Evolutionary conservation across 495 filamentous ascomycete genomes (phyloP).

Genomic region (Neurospora sublineolata): DNA sequence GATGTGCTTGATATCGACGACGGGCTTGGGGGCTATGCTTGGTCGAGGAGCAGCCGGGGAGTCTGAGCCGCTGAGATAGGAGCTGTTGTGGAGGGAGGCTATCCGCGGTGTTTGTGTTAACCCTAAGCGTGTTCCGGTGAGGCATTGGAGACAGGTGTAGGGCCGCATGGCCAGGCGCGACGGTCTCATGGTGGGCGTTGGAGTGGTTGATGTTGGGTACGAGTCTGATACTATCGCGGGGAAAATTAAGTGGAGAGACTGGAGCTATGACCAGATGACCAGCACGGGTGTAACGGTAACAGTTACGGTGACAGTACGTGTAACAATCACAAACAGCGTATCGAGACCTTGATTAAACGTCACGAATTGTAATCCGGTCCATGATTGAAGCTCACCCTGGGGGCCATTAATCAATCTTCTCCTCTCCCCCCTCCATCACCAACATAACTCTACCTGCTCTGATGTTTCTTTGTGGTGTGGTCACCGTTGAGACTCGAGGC

Average conservation of each 20-base stretch:
- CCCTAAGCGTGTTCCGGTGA: neutral
- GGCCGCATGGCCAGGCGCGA: slow-evolving; percentile 7
- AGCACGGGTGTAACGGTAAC: neutral
- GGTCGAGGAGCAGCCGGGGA: slow-evolving; percentile 21
- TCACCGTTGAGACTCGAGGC: too few relatives aligned
- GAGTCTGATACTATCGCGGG: too few relatives aligned
- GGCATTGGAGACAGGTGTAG: slow-evolving; percentile 24
- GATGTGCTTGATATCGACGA: slow-evolving; percentile 78
- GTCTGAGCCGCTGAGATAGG: too few relatives aligned
- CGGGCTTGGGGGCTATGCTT: slow-evolving; percentile 68
- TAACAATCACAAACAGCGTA: neutral
- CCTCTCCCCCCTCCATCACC: too few relatives aligned
- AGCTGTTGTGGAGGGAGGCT: slow-evolving; percentile 1
- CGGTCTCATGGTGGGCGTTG: slow-evolving; percentile 11
- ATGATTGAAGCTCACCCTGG: too few relatives aligned
- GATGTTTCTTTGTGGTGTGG: too few relatives aligned
- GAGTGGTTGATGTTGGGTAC: slow-evolving; percentile 1
- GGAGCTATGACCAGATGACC: slow-evolving; percentile 3
- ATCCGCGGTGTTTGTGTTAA: neutral
- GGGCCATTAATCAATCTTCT: too few relatives aligned
- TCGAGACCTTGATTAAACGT: neutral
- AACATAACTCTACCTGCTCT: too few relatives aligned
- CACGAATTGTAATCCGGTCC: neutral
- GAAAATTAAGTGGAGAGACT: neutral
- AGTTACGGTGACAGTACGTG: neutral